Evolutionary conservation across 768 basidiomycete species (phyloP).

Genomic region (Suillus alpinus): DNA sequence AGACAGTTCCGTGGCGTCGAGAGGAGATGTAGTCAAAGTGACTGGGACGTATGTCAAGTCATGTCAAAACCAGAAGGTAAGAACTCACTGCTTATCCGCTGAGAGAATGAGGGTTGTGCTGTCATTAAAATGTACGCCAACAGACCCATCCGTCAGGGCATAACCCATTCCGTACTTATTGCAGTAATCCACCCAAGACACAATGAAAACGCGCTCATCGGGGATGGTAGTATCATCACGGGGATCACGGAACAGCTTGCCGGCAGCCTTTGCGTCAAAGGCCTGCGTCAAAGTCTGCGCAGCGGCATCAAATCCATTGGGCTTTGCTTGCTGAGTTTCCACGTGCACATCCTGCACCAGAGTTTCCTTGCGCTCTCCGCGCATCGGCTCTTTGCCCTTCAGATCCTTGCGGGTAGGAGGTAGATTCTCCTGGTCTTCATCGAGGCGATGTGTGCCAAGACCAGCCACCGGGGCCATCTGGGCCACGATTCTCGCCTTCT

Average conservation of each 20-base stretch:
- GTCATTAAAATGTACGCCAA: constrained; percentile 97
- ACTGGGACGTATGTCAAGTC: constrained; percentile 35
- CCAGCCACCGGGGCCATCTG: constrained; percentile 72
- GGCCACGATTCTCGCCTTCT: constrained; percentile 91
- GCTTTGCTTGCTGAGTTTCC: constrained; percentile 26
- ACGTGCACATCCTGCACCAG: constrained; percentile 17
- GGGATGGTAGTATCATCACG: constrained; percentile 51
- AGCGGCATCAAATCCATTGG: constrained; percentile 68
- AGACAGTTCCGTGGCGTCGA: constrained; percentile 61
- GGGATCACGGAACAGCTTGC: constrained; percentile 67
- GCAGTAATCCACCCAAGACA: constrained; percentile 99
- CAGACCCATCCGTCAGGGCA: constrained; percentile 90
- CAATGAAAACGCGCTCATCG: constrained; percentile 84
- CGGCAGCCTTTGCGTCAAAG: constrained; percentile 64
- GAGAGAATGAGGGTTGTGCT: constrained; percentile 83
- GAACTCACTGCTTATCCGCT: constrained; percentile 78
- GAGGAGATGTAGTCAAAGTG: constrained; percentile 88
- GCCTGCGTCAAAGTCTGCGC: constrained; percentile 51
- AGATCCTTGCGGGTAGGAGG: constrained; percentile 30
- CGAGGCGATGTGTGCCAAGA: constrained; percentile 26
- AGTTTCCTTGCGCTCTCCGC: constrained; percentile 20
- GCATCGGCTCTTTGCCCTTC: constrained; percentile 30
- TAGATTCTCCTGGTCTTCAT: constrained; percentile 35
- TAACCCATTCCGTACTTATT: constrained; percentile 99
- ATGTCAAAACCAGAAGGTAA: constrained; percentile 2